Evolutionary conservation across 306 rosid species (phyloP).

Genomic region (Mimosa pudica): DNA sequence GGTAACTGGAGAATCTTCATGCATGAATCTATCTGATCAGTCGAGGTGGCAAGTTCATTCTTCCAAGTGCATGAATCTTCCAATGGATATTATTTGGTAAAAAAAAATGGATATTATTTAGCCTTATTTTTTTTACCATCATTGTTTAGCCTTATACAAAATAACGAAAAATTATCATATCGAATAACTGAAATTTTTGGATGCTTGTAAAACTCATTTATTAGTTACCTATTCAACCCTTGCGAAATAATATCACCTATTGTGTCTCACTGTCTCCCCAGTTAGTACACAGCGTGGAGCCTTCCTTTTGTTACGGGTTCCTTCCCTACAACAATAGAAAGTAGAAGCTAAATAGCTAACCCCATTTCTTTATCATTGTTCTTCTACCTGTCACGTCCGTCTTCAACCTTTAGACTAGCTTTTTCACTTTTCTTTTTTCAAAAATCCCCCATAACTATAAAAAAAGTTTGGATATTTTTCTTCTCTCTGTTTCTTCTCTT

Average conservation of each 20-base stretch:
- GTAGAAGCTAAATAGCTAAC: neutral
- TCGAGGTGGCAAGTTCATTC: no score
- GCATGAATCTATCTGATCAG: no score
- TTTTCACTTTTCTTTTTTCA: neutral
- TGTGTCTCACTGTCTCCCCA: slow-evolving; percentile 27
- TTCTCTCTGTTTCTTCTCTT: neutral
- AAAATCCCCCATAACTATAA: neutral
- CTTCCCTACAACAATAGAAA: neutral
- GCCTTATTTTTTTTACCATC: no score
- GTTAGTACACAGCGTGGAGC: slow-evolving; percentile 5
- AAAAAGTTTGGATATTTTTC: slow-evolving; percentile 1
- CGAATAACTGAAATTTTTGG: no score
- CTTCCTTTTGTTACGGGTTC: slow-evolving; percentile 18
- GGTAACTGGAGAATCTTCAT: no score
- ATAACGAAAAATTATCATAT: no score
- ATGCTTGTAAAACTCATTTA: no score
- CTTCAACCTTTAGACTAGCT: slow-evolving; percentile 33
- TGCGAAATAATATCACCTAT: neutral
- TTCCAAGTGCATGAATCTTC: no score
- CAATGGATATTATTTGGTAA: no score
- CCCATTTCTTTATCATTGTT: slow-evolving; percentile 1
- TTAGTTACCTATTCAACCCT: no score
- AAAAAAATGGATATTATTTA: no score
- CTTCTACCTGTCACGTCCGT: neutral
- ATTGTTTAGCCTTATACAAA: no score